These are phyloP conservation scores for Aspergillus sp. DNA, from an alignment of 2,329 filamentous ascomycete genomes.

Conservation along the genomic window DNA sequence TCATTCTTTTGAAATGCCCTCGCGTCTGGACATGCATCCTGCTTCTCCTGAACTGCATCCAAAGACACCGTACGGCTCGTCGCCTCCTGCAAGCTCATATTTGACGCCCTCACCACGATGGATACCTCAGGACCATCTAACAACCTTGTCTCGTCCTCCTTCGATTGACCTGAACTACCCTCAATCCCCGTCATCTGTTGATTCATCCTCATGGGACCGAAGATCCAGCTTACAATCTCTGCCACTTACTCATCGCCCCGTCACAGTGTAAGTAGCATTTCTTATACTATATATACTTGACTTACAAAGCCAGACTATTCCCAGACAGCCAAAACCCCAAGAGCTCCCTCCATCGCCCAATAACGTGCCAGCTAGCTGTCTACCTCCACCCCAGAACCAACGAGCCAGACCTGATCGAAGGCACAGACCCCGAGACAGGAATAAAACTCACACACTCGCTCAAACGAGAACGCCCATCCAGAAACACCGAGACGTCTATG, in stretches of 20 bases:
- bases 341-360: neutral
- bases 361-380: constrained; percentile 3
- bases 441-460: constrained; percentile 3
- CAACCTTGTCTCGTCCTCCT: neutral
- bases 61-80: neutral
- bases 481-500: constrained; percentile 2
- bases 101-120: neutral
- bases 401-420: constrained; percentile 6
- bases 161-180: neutral
- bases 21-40: neutral
- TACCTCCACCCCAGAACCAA: neutral
- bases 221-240: neutral
- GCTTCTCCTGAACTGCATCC: neutral
- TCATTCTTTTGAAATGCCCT: neutral
- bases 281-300: neutral
- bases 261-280: constrained; percentile 4
- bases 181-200: neutral
- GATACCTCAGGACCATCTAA: neutral
- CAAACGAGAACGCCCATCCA: neutral
- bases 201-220: neutral
- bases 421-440: neutral
- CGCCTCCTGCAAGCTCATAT: neutral
- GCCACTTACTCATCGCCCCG: neutral
- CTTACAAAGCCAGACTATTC: neutral
- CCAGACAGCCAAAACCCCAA: neutral